A percentile compares a stretch with the other conserved stretches of the same genome.
Conservation (phyloP, 1,284 basidiomycete species). For the Xerocomus amazonicus region DNA sequence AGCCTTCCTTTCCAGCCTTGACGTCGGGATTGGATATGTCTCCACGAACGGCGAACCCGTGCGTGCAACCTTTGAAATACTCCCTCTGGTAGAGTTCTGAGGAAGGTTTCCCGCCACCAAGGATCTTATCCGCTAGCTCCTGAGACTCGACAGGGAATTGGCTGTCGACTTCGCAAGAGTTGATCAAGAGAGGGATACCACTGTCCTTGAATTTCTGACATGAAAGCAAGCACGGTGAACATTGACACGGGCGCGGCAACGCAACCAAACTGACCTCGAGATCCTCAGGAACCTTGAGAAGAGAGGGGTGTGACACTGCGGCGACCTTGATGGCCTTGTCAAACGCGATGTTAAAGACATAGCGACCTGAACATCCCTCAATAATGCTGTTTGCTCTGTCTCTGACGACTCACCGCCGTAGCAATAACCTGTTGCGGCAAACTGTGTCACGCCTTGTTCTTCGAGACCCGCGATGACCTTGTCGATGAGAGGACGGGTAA, state of each 20-base stretch:
- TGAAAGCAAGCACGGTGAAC: background rate
- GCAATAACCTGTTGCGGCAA: slow-evolving; percentile 69
- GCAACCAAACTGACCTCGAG: background rate
- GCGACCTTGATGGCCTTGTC: slow-evolving; percentile 53
- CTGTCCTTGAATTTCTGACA: slow-evolving; percentile 32
- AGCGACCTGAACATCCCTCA: slow-evolving; percentile 39
- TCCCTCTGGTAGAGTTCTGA: slow-evolving; percentile 42
- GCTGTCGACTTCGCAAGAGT: slow-evolving; percentile 38
- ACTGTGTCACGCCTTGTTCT: slow-evolving; percentile 51
- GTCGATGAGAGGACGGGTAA: slow-evolving; percentile 53
- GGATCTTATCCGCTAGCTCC: slow-evolving; percentile 36
- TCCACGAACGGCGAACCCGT: slow-evolving; percentile 53
- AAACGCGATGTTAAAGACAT: slow-evolving; percentile 66
- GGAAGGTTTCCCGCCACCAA: slow-evolving; percentile 34
- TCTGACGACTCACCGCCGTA: slow-evolving; percentile 51
- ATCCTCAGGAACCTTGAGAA: slow-evolving; percentile 49
- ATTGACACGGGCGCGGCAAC: background rate
- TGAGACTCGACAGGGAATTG: slow-evolving; percentile 34
- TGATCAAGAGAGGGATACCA: slow-evolving; percentile 42
- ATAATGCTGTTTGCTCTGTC: background rate
- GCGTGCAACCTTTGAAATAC: slow-evolving; percentile 43
- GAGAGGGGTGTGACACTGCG: slow-evolving; percentile 65
- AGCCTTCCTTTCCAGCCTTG: slow-evolving; percentile 62
- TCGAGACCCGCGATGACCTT: slow-evolving; percentile 56
- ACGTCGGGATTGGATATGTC: slow-evolving; percentile 36